Evolutionary conservation across 257 asterid species (phyloP).

Genomic region (Rubia yunnanensis): DNA sequence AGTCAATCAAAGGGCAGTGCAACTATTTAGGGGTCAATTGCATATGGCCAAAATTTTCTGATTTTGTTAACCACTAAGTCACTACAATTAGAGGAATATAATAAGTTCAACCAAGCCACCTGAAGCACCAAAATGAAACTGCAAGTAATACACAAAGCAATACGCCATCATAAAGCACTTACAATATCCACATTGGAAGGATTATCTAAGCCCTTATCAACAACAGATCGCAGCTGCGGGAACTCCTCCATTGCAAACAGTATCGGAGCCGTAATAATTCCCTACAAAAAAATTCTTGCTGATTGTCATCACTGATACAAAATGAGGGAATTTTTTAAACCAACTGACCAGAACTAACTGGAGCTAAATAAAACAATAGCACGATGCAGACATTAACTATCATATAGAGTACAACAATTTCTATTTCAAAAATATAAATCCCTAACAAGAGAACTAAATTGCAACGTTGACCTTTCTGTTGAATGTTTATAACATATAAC

Average conservation of each 20-base stretch:
- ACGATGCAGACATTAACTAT: not conserved
- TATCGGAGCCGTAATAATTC: constrained; percentile 87
- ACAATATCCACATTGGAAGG: constrained; percentile 70
- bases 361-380: not conserved
- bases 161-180: constrained; percentile 22
- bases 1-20: not conserved
- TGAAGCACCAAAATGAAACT: not conserved
- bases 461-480: not conserved
- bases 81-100: not conserved
- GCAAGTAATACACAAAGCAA: not conserved
- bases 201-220: constrained; percentile 66
- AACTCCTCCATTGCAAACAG: constrained; percentile 87
- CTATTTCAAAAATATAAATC: not conserved
- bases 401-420: not conserved
- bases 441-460: not conserved
- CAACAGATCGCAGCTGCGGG: constrained; percentile 62
- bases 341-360: not conserved
- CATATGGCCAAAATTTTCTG: not conserved
- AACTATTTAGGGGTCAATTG: not conserved
- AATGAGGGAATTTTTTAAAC: not conserved
- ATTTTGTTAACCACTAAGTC: not conserved
- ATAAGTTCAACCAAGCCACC: not conserved
- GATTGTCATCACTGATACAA: not conserved
- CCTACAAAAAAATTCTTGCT: constrained; percentile 30
- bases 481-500: not conserved